Evolutionary conservation across 2,329 filamentous ascomycete genomes (phyloP).

Genomic region (Gliomastix tumulicola): DNA sequence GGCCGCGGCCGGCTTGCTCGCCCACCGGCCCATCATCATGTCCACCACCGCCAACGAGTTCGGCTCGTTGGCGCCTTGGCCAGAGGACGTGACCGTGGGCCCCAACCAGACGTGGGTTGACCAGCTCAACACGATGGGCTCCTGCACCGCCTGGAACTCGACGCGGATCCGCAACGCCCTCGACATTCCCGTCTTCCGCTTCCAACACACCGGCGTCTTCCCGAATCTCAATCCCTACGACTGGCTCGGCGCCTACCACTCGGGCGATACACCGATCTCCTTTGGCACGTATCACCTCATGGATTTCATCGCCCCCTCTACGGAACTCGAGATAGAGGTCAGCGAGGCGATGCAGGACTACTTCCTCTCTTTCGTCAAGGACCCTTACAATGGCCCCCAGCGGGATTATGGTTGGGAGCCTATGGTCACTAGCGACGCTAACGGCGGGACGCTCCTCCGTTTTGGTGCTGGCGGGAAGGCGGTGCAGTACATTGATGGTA

Average conservation of each 20-base stretch:
- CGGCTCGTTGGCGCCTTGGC: slow-evolving; percentile 16
- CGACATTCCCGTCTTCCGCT: slow-evolving; percentile 26
- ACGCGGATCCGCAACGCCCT: slow-evolving; percentile 15
- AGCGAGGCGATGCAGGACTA: slow-evolving; percentile 17
- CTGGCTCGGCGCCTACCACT: slow-evolving; percentile 35
- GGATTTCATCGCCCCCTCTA: slow-evolving; percentile 12
- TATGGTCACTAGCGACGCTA: slow-evolving; percentile 9
- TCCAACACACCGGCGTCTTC: slow-evolving; percentile 30
- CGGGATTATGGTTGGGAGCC: slow-evolving; percentile 10
- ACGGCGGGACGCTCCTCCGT: slow-evolving; percentile 7
- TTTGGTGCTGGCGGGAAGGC: slow-evolving; percentile 11
- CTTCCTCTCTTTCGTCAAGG: slow-evolving; percentile 14
- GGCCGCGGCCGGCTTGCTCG: slow-evolving; percentile 13
- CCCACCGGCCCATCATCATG: slow-evolving; percentile 19
- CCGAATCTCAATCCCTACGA: slow-evolving; percentile 26
- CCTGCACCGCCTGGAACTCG: slow-evolving; percentile 18
- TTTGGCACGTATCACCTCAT: slow-evolving; percentile 26
- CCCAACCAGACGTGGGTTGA: slow-evolving; percentile 11
- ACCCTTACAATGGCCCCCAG: slow-evolving; percentile 14
- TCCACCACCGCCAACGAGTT: slow-evolving; percentile 23
- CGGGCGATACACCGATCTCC: slow-evolving; percentile 24
- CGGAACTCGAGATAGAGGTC: slow-evolving; percentile 12
- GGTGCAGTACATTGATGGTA: slow-evolving; percentile 7
- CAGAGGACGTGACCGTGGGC: slow-evolving; percentile 15
- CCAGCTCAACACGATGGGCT: slow-evolving; percentile 8